Evolutionary conservation across 306 rosid genomes (phyloP).

Genomic region (Begonia masoniana): DNA sequence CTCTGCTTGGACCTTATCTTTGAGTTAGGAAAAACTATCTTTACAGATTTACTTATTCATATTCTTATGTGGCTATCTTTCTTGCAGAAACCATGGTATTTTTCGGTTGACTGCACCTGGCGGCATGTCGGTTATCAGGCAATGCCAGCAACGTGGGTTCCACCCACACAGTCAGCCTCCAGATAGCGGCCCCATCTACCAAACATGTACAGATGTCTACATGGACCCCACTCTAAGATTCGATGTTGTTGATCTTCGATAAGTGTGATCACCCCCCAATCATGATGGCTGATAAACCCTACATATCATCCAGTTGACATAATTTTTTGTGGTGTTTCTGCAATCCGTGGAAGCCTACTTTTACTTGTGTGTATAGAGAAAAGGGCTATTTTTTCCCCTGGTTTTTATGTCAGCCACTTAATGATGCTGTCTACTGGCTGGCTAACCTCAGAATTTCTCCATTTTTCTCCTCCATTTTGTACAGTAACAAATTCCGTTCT

Average conservation of each 20-base stretch:
- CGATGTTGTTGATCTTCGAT: conserved; percentile 89
- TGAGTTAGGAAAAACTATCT: too few relatives aligned
- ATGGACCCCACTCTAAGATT: conserved; percentile 73
- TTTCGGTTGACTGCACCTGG: conserved; percentile 89
- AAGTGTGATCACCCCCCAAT: conserved; percentile 6
- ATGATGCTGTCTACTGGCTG: not conserved
- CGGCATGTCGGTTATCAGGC: conserved; percentile 82
- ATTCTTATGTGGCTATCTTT: not conserved
- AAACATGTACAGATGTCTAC: conserved; percentile 82
- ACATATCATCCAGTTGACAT: too few relatives aligned
- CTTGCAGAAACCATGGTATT: conserved; percentile 76
- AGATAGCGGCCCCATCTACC: conserved; percentile 83
- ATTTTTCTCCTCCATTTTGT: too few relatives aligned
- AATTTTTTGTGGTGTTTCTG: not conserved
- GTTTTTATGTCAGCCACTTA: not conserved
- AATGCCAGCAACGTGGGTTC: conserved; percentile 94
- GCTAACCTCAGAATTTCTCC: too few relatives aligned
- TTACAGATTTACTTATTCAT: too few relatives aligned
- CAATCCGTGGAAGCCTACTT: not conserved
- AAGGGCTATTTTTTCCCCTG: not conserved
- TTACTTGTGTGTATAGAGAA: not conserved
- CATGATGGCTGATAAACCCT: not conserved
- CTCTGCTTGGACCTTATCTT: too few relatives aligned
- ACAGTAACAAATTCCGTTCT: too few relatives aligned
- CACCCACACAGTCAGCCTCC: conserved; percentile 78